These are phyloP conservation scores for Aspergillus chevalieri DNA, from an alignment of 2,329 filamentous ascomycete genomes.

Conservation along the genomic window DNA sequence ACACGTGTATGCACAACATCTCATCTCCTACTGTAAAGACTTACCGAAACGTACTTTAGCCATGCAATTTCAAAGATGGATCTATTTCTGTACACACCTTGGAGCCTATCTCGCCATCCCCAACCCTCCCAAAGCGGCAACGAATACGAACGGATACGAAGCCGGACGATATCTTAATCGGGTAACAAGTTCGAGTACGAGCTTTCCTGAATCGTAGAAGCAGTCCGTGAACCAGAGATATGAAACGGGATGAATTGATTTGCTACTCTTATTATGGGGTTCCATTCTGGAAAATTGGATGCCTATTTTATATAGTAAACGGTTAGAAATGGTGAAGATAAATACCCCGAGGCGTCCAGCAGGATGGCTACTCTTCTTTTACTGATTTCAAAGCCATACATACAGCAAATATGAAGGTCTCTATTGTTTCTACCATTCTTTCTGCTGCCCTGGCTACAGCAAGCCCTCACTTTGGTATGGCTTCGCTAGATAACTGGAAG, in stretches of 20 bases:
- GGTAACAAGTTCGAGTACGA: not conserved
- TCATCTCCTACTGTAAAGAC: not conserved
- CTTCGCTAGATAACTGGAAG: not conserved
- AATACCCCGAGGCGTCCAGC: not conserved
- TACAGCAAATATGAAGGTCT: not conserved
- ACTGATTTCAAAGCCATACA: not conserved
- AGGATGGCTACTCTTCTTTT: not conserved
- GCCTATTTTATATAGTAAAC: not conserved
- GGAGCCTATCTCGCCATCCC: too few relatives aligned
- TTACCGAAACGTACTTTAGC: too few relatives aligned
- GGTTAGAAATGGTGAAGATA: not conserved
- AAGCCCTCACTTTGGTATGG: not conserved
- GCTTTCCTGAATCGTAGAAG: not conserved
- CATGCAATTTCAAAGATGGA: too few relatives aligned
- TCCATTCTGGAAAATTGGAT: not conserved
- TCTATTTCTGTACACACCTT: too few relatives aligned
- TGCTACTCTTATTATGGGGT: not conserved
- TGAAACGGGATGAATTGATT: not conserved
- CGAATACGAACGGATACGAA: too few relatives aligned
- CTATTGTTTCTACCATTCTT: not conserved
- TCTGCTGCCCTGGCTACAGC: not conserved
- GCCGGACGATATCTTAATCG: not conserved
- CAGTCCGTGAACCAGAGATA: not conserved
- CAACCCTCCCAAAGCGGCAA: too few relatives aligned
- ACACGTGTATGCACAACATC: not conserved